These are phyloP conservation scores for Raphanus hybrid DNA, from an alignment of 441 rosid species.

Conservation along the genomic window DNA sequence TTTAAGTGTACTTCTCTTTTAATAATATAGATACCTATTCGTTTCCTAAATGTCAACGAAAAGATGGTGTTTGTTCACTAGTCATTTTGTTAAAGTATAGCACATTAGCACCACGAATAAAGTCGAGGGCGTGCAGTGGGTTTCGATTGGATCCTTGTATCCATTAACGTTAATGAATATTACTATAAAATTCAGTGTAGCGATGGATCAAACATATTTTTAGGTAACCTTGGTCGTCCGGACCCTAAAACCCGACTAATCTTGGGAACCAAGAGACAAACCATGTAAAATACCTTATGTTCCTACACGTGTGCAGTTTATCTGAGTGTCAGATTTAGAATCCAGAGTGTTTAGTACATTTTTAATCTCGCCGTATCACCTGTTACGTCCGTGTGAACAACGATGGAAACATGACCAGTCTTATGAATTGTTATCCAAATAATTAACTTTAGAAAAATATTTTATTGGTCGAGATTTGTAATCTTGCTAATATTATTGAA, in stretches of 20 bases:
- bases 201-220: too few relatives aligned
- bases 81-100: background rate
- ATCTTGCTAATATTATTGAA: background rate
- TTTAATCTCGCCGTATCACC: too few relatives aligned
- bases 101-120: background rate
- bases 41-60: background rate
- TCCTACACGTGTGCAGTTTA: too few relatives aligned
- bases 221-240: too few relatives aligned
- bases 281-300: too few relatives aligned
- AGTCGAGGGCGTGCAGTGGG: background rate
- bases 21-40: background rate
- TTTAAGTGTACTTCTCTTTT: too few relatives aligned
- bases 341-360: too few relatives aligned
- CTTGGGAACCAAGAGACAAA: too few relatives aligned
- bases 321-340: too few relatives aligned
- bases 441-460: background rate
- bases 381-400: background rate
- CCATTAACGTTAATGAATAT: background rate
- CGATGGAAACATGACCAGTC: background rate
- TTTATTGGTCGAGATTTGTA: background rate
- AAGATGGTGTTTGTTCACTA: constrained; percentile 3
- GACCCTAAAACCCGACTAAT: too few relatives aligned
- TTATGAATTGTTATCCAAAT: background rate
- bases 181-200: background rate
- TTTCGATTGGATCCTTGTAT: background rate